Base-by-base conservation (phyloP, 768 basidiomycete species). In the Russula compacta region DNA sequence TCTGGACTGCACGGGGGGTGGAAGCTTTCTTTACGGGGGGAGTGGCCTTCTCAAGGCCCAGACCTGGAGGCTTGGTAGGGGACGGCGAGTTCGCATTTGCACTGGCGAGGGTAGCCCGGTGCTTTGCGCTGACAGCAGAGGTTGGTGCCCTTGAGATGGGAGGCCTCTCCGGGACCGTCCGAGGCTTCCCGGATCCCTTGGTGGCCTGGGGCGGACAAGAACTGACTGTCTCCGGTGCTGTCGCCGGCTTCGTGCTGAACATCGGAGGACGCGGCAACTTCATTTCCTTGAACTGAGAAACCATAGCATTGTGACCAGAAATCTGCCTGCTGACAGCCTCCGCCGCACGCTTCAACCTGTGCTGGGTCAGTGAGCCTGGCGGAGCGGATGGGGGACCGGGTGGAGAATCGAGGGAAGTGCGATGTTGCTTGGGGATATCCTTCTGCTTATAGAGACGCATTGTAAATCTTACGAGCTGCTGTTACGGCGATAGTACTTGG, bases 371-470 rank as follows among this genome's bases (percentile, higher is more conserved):
- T 29, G 51, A 38, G 53, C n/a, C 46, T 6, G 59, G 24, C 4
- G 44, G 48, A 32, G 59, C 10, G 7, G 50, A 42, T 14, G 46
- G 36, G 6, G 43, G 24, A 3, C 11, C 3, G 29, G 50, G 46
- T 6, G 56, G 38, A 47, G 15, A 12, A 36, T 48, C 46, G 39
- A 32, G 44, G 56, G 38, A 0, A 46, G 9, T 53, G 35, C 21
- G 56, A 36, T 24, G 51, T 29, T 53, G 56, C 3, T 48, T 33
- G 56, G 56, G 56, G 33, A 29, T 33, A 32, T 40, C 52, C 17
- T 53, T 58, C 29, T 32, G 56, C 5, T 62, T 62, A 11, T 62
- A 62, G 19, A 62, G 61, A 58, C 61, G 56, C 61, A 62, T 62
- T 33, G 51, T 53, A 58, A 10, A 58, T 48, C 51, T 58, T 58